Conservation (phyloP, 768 basidiomycete species). For the Lactarius vividus region DNA sequence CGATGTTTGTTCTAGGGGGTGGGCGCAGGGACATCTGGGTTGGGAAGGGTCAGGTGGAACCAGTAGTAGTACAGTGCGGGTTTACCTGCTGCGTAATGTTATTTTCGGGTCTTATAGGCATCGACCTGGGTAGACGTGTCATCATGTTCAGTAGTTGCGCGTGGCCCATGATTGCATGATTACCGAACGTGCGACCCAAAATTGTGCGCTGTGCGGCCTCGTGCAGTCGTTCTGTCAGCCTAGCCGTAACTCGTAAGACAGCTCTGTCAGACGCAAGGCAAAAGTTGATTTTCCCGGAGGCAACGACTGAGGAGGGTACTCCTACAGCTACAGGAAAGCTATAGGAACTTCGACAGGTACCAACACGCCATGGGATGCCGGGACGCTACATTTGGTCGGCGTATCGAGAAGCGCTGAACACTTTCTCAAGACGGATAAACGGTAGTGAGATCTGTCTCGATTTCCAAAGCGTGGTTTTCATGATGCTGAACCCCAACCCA, state of each 20-base stretch:
- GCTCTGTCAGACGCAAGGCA: neutral
- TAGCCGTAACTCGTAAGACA: neutral
- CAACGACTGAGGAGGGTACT: neutral
- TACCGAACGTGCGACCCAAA: neutral
- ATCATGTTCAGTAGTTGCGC: neutral
- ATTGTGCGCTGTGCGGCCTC: neutral
- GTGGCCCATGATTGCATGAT: slow-evolving; percentile 2
- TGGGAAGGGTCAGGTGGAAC: neutral
- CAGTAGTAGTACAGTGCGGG: neutral
- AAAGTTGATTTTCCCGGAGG: neutral
- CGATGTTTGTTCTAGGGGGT: slow-evolving; percentile 8
- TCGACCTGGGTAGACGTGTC: neutral
- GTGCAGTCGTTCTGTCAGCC: neutral
- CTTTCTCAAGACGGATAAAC: neutral
- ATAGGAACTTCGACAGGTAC: neutral
- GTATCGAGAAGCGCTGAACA: neutral
- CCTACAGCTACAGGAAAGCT: neutral
- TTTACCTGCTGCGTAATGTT: neutral
- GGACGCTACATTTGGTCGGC: neutral
- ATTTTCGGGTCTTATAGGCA: slow-evolving; percentile 10
- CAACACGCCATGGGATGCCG: neutral
- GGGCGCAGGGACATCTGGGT: slow-evolving; percentile 7
- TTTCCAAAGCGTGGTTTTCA: neutral
- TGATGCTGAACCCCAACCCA: neutral
- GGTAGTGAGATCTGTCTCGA: neutral